Percentiles rank a stretch among this genome's conserved stretches.
Evolutionary conservation across 345 rosid genomes (phyloP).

Genomic region (Citrus hindsii): DNA sequence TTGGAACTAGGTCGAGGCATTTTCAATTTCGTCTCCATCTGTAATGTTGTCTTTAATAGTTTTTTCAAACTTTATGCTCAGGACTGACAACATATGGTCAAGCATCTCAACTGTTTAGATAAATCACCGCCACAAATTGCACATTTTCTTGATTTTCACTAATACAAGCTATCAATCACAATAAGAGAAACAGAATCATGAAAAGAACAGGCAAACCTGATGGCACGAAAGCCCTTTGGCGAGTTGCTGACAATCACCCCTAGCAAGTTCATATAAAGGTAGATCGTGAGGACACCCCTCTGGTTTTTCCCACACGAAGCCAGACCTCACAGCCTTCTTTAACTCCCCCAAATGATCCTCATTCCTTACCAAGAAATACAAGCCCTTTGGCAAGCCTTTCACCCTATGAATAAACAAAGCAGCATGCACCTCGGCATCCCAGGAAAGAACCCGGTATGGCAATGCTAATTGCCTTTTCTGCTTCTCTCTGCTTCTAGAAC

Average conservation of each 20-base stretch:
- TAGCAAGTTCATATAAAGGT: conserved; percentile 62
- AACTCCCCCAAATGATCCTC: conserved; percentile 71
- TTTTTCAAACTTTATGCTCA: not conserved
- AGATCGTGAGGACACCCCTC: conserved; percentile 70
- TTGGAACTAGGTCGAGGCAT: not conserved
- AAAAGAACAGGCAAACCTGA: conserved; percentile 45
- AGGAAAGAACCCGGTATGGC: conserved; percentile 75
- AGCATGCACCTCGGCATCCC: conserved; percentile 92
- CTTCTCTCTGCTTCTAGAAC: conserved; percentile 42
- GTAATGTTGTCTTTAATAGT: not conserved
- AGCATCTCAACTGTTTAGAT: not conserved
- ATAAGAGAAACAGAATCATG: not conserved
- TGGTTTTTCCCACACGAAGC: conserved; percentile 74
- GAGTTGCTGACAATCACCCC: conserved; percentile 55
- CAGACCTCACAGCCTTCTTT: conserved; percentile 44
- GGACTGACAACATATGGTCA: not conserved
- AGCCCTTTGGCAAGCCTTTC: conserved; percentile 61
- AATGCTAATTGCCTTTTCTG: conserved; percentile 56
- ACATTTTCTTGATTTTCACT: not conserved
- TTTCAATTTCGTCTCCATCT: not conserved
- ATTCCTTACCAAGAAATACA: conserved; percentile 82
- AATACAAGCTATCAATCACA: not conserved
- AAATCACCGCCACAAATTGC: not conserved
- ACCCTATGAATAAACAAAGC: conserved; percentile 84
- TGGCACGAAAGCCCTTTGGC: conserved; percentile 76